Base-by-base conservation (phyloP, 352 stramenopile genomes). In the Phytopythium vexans region DNA sequence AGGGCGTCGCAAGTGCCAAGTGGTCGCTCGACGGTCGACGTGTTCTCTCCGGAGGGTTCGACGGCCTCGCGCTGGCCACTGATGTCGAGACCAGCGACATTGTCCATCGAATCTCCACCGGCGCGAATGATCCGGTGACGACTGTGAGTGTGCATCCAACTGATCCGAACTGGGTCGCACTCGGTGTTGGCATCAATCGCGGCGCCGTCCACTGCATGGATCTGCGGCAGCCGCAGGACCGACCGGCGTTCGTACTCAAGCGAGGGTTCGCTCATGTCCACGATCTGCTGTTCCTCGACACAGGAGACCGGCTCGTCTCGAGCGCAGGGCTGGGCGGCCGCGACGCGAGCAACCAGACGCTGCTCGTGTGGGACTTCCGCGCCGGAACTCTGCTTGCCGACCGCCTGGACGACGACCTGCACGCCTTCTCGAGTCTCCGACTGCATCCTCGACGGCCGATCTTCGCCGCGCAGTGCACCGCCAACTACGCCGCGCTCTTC, bases 321-420 rank as follows among this genome's bases (percentile, higher is more conserved):
- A 87, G 73, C 54, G 67, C 68, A 21, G 56, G 58, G 0, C 36
- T 86, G 9, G 57, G 56, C 15, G 57, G 67, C 8, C 64, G 69
- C 35, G 66, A 80, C 51, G 68, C 70, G 32, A 84, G 75, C 56
- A 74, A 87, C 52, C 73, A 82, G 53, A 87, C 78, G 36, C 64
- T 89, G 45, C 49, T 85, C 14, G 75, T 89, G 40, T 89, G 78
- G 78, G 78, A 89, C 46, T 71, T 70, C 12, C 64, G 66, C 27
- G 79, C 75, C 2, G 37, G 54, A 8, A 57, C 67, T 3, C 54
- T 86, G 37, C 61, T 89, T 31, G 71, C 62, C 10, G 73, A 87
- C 51, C 73, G 66, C 4, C 52, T 89, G 1, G 64, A 86, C 52
- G 53, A 44, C 8, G 75, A 82, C 14, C 57, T 86, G 53, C 60